These are phyloP conservation scores for Ilyonectria mors-panacis DNA, from an alignment of 2,329 filamentous ascomycete species.

Conservation along the genomic window DNA sequence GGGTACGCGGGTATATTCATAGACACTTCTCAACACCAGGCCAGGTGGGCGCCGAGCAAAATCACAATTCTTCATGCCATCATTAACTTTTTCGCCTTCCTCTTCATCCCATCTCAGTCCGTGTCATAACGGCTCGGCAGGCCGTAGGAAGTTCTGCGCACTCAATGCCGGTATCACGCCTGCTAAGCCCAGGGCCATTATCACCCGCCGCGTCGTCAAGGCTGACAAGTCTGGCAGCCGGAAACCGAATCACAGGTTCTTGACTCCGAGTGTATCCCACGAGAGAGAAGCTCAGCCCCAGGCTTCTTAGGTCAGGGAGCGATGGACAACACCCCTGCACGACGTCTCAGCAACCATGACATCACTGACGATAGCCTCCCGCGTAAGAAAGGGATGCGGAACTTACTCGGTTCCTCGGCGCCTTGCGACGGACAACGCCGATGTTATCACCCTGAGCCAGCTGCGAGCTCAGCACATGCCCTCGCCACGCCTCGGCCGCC, in stretches of 20 bases:
- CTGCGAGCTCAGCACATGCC: conserved; percentile 51
- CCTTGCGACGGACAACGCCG: conserved; percentile 25
- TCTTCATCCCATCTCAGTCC: not conserved
- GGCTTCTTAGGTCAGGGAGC: conserved; percentile 33
- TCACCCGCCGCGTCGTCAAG: conserved; percentile 48
- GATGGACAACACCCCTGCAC: conserved; percentile 39
- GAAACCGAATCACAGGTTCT: conserved; percentile 38
- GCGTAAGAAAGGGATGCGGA: not conserved
- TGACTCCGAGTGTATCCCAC: conserved; percentile 33
- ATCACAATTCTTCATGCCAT: conserved; percentile 40
- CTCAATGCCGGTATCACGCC: conserved; percentile 45
- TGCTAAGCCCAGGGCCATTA: conserved; percentile 51
- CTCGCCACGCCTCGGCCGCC: conserved; percentile 59
- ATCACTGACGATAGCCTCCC: not conserved
- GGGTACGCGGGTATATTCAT: conserved; percentile 47
- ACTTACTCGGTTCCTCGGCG: conserved; percentile 39
- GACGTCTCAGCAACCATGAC: conserved; percentile 18
- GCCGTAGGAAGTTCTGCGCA: conserved; percentile 39
- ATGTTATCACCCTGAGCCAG: conserved; percentile 42
- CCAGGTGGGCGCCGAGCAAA: conserved; percentile 30
- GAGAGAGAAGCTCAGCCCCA: conserved; percentile 42
- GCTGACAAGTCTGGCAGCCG: conserved; percentile 45
- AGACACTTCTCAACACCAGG: conserved; percentile 44
- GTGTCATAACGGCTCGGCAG: conserved; percentile 46
- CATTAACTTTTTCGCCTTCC: conserved; percentile 18